A percentile compares a stretch with the other conserved stretches of the same genome.
Evolutionary conservation across 768 basidiomycete species (phyloP).

Genomic region (Hortiboletus campestris): DNA sequence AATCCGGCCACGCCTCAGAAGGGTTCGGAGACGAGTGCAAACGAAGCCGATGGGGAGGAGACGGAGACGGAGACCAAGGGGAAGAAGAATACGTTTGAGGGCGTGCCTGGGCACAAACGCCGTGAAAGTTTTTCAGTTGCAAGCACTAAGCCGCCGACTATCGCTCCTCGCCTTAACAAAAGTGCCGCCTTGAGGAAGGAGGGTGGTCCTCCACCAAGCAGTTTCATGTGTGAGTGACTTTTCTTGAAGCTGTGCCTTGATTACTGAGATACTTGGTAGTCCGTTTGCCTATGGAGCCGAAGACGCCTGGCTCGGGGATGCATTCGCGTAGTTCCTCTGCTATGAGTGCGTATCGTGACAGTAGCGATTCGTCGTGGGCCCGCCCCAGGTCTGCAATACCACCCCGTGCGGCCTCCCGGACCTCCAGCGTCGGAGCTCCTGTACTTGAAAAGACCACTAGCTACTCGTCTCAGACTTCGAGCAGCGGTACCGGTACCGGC

Average conservation of each 20-base stretch:
- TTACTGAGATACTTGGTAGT: conserved; percentile 36
- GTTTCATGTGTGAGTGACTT: conserved; percentile 64
- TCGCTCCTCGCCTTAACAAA: conserved; percentile 44
- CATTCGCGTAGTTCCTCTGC: conserved; percentile 44
- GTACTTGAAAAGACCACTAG: conserved; percentile 20
- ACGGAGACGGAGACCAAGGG: conserved; percentile 25
- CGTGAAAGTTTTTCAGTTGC: conserved; percentile 72
- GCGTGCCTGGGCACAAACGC: conserved; percentile 83
- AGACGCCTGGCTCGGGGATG: conserved; percentile 38
- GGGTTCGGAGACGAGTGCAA: conserved; percentile 16
- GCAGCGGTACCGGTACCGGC: conserved; percentile 24
- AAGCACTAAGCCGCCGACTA: conserved; percentile 42
- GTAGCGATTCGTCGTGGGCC: conserved; percentile 5
- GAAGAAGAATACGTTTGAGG: conserved; percentile 60
- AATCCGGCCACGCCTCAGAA: conserved; percentile 13
- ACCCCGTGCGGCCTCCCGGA: conserved; percentile 45
- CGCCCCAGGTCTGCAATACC: conserved; percentile 22
- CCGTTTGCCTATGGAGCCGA: conserved; percentile 41
- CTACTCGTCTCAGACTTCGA: conserved; percentile 27
- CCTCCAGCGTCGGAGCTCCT: conserved; percentile 24
- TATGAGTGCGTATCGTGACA: conserved; percentile 30
- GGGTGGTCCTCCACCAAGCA: conserved; percentile 53
- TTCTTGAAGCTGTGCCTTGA: not conserved
- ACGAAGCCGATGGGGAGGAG: conserved; percentile 30
- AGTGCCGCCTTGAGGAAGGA: conserved; percentile 47